phyloP scores from a whole-genome alignment of 306 rosid species.

The Rubus idaeus region DNA sequence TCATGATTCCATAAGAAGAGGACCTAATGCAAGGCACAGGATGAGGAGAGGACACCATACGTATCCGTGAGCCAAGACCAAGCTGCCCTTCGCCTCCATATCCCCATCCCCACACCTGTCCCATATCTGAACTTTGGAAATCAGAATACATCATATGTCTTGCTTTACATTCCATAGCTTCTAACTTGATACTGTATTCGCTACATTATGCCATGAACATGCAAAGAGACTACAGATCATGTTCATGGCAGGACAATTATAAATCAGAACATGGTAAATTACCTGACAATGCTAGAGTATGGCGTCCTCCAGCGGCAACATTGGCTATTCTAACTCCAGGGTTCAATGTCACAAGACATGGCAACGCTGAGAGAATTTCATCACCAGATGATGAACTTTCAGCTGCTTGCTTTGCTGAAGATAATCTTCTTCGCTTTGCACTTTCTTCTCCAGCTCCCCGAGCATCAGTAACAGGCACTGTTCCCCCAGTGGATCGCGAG shows the following conservation, averaged over 20 bases:
- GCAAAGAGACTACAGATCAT: conserved; percentile 18
- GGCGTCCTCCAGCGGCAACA: conserved; percentile 98
- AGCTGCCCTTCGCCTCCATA: conserved; percentile 99
- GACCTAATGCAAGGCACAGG: conserved; percentile 74
- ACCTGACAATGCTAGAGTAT: conserved; percentile 85
- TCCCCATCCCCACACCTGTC: conserved; percentile 99
- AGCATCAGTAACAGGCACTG: conserved; percentile 34
- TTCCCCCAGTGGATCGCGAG: conserved; percentile 52
- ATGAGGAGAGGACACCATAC: conserved; percentile 96
- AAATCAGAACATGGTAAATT: conserved; percentile 20
- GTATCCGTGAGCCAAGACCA: conserved; percentile 90
- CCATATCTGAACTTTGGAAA: conserved; percentile 69
- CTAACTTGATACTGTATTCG: conserved; percentile 18
- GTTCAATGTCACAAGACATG: conserved; percentile 79
- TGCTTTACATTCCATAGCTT: conserved; percentile 19
- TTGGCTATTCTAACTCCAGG: conserved; percentile 72
- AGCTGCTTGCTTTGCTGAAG: conserved; percentile 67
- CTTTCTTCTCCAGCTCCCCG: conserved; percentile 63
- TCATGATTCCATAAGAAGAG: conserved; percentile 55
- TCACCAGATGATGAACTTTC: conserved; percentile 77
- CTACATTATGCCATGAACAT: conserved; percentile 10
- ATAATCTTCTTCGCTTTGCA: conserved; percentile 76
- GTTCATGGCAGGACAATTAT: conserved; percentile 8
- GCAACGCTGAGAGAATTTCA: conserved; percentile 73
- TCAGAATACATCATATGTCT: conserved; percentile 29